Evolutionary conservation across 2,329 filamentous ascomycete species (phyloP).

Genomic region (Penicillium sp.): DNA sequence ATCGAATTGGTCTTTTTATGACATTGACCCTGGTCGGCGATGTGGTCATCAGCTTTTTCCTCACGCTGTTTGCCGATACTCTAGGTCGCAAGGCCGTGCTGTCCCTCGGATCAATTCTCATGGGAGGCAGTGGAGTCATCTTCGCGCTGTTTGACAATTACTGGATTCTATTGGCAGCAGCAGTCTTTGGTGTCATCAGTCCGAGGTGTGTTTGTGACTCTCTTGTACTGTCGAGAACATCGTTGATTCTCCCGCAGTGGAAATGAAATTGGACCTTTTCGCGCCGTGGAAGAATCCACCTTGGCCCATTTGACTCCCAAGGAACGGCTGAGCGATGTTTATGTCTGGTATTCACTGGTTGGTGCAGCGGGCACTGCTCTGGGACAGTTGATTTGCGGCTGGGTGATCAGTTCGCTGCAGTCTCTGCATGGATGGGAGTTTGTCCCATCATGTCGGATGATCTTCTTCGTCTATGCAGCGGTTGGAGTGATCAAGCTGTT

Average conservation of each 20-base stretch:
- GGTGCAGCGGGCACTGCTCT: slow-evolving; percentile 57
- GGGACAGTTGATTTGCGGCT: slow-evolving; percentile 56
- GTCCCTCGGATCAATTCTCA: slow-evolving; percentile 49
- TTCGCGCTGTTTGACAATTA: slow-evolving; percentile 54
- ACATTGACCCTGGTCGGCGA: slow-evolving; percentile 58
- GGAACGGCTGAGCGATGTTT: slow-evolving; percentile 54
- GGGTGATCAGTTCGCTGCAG: slow-evolving; percentile 51
- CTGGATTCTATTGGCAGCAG: slow-evolving; percentile 54
- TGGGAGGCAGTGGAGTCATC: slow-evolving; percentile 51
- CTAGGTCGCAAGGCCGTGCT: slow-evolving; percentile 54
- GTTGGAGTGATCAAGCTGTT: slow-evolving; percentile 55
- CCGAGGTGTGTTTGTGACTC: slow-evolving; percentile 41
- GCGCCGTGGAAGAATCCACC: slow-evolving; percentile 61
- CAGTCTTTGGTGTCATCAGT: slow-evolving; percentile 57
- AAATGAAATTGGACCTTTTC: slow-evolving; percentile 62
- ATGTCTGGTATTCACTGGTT: slow-evolving; percentile 54
- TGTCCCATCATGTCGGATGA: slow-evolving; percentile 47
- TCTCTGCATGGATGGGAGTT: slow-evolving; percentile 41
- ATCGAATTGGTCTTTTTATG: slow-evolving; percentile 60
- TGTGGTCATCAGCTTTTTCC: slow-evolving; percentile 52
- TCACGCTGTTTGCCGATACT: slow-evolving; percentile 56
- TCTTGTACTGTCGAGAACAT: slow-evolving; percentile 8
- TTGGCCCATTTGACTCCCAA: slow-evolving; percentile 56
- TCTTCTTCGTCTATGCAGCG: slow-evolving; percentile 55
- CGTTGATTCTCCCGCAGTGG: slow-evolving; percentile 38